Evolutionary conservation across 2,329 filamentous ascomycete species (phyloP).

Genomic region (Leptographium lundbergii): DNA sequence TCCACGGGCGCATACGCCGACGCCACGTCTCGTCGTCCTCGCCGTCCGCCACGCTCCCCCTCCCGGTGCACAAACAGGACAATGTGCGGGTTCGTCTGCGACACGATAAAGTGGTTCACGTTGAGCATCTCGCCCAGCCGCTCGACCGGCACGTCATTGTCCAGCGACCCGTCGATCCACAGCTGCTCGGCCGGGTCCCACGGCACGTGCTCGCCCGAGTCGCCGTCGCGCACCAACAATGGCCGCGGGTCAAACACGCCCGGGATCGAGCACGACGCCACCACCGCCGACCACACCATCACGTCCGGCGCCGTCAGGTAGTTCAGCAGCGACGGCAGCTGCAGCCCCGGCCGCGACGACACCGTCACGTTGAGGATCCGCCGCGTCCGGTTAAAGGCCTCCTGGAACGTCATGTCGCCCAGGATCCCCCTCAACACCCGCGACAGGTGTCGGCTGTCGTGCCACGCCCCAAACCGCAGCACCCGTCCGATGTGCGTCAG

Average conservation of each 20-base stretch:
- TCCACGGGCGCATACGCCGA: background rate
- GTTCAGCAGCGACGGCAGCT: slow-evolving; percentile 76
- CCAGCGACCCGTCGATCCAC: slow-evolving; percentile 91
- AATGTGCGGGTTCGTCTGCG: slow-evolving; percentile 91
- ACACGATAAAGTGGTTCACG: slow-evolving; percentile 96
- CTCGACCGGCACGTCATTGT: slow-evolving; percentile 87
- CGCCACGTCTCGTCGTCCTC: background rate
- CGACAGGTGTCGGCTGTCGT: slow-evolving; percentile 71
- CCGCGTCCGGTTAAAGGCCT: slow-evolving; percentile 88
- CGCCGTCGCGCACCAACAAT: slow-evolving; percentile 72
- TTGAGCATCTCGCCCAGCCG: slow-evolving; percentile 91
- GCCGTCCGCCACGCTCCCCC: background rate
- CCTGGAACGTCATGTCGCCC: slow-evolving; percentile 86
- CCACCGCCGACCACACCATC: slow-evolving; percentile 90
- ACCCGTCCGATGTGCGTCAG: slow-evolving; percentile 59
- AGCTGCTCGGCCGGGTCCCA: slow-evolving; percentile 80
- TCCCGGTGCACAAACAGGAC: slow-evolving; percentile 63
- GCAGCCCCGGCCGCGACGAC: slow-evolving; percentile 75
- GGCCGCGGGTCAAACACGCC: slow-evolving; percentile 70
- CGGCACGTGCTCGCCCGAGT: slow-evolving; percentile 61
- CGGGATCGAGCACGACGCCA: slow-evolving; percentile 89
- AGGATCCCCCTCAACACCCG: slow-evolving; percentile 70
- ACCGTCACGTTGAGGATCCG: slow-evolving; percentile 91
- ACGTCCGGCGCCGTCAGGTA: slow-evolving; percentile 91
- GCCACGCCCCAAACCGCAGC: slow-evolving; percentile 70